Conservation (phyloP, 371 early-diverging fungal genomes). For the Zopfochytrium polystomum region DNA sequence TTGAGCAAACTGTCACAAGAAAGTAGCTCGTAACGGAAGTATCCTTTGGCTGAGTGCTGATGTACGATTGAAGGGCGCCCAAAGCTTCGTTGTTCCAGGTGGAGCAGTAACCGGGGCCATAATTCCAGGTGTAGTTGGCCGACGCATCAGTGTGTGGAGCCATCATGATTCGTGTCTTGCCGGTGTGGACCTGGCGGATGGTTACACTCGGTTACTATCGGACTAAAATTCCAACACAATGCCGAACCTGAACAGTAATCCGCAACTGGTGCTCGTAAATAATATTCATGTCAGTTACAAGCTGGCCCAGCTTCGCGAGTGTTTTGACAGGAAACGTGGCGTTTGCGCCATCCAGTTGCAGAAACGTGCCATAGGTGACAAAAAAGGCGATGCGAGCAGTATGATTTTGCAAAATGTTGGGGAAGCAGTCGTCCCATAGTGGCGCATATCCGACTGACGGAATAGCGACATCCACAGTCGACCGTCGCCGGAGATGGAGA, state of each 20-base stretch:
- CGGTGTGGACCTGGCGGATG: constrained; percentile 1
- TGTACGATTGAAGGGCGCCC: not conserved
- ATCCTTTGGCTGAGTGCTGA: not conserved
- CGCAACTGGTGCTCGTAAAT: constrained; percentile 4
- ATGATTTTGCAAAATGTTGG: no score
- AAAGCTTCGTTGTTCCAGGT: not conserved
- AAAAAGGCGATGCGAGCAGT: no score
- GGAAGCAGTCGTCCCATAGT: not conserved
- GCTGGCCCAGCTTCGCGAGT: constrained; percentile 1
- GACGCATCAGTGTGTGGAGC: not conserved
- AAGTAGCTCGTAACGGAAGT: not conserved
- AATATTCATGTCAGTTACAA: no score
- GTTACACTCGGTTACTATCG: not conserved
- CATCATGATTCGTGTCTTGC: not conserved
- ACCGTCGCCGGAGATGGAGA: not conserved
- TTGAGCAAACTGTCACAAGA: not conserved
- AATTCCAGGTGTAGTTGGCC: not conserved
- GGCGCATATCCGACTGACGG: constrained; percentile 3
- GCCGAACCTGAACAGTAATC: constrained; percentile 1
- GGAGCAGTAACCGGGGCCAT: constrained; percentile 1
- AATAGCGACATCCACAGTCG: not conserved
- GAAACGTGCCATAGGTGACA: constrained; percentile 2
- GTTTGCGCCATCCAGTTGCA: constrained; percentile 1
- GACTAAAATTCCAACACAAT: not conserved
- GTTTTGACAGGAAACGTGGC: not conserved